Conservation (phyloP, 805 yeast species). For the Cyberlindnera americana region DNA sequence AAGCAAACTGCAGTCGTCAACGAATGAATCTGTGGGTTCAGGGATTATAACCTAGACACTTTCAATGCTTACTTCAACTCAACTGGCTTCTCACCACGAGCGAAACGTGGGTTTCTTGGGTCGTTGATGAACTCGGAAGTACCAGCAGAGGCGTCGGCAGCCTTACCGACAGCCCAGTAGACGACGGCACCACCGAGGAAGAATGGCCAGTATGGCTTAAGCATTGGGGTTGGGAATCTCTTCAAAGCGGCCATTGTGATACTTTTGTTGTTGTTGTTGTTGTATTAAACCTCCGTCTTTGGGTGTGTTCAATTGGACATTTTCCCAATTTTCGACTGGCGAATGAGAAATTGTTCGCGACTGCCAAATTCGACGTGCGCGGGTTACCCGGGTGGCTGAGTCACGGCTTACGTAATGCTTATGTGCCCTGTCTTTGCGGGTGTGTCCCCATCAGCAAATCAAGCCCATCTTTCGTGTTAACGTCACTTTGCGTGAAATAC, state of each 20-base stretch:
- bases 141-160: conserved; percentile 63
- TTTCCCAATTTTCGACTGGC: conserved; percentile 6
- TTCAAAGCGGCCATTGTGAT: conserved; percentile 32
- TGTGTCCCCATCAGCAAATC: not conserved
- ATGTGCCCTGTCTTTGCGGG: too few relatives aligned
- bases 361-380: not conserved
- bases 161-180: conserved; percentile 67
- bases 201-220: conserved; percentile 84
- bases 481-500: too few relatives aligned
- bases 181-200: conserved; percentile 78
- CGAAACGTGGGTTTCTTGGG: conserved; percentile 94
- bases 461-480: too few relatives aligned
- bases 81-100: conserved; percentile 48
- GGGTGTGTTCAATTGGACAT: not conserved
- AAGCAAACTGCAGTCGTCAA: conserved; percentile 3
- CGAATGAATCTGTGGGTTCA: too few relatives aligned
- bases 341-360: conserved; percentile 5
- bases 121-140: conserved; percentile 84
- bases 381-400: not conserved
- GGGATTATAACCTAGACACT: too few relatives aligned
- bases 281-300: not conserved
- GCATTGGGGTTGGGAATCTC: conserved; percentile 42
- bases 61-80: conserved; percentile 28
- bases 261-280: not conserved
- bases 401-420: not conserved